A percentile compares a stretch with the other conserved stretches of the same genome.
Conservation (phyloP, 441 rosid genomes). For the Viola pubescens region DNA sequence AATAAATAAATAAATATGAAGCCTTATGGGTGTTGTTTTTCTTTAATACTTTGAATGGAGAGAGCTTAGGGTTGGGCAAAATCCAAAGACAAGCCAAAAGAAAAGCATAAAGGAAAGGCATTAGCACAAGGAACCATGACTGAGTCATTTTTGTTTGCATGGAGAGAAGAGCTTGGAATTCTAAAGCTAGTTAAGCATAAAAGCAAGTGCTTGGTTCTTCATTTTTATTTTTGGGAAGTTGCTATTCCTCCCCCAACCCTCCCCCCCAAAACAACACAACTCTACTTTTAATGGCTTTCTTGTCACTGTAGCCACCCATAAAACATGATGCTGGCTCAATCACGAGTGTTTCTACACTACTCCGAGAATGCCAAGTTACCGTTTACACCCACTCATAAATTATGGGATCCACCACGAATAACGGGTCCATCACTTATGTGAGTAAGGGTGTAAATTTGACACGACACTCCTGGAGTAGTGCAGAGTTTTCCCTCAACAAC, state of each 20-base stretch:
- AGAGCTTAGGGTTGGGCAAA: conserved; percentile 20
- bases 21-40: conserved; percentile 11
- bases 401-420: too few relatives aligned
- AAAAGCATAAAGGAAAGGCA: conserved; percentile 48
- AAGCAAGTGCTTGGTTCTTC: conserved; percentile 28
- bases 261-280: conserved; percentile 21
- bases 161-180: conserved; percentile 54
- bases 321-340: conserved; percentile 3
- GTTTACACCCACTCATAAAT: neutral
- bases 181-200: conserved; percentile 30
- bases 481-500: too few relatives aligned
- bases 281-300: conserved; percentile 44
- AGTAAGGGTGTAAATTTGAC: too few relatives aligned
- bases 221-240: conserved; percentile 11
- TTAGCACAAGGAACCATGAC: conserved; percentile 41
- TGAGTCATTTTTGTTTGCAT: conserved; percentile 22
- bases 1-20: conserved; percentile 10
- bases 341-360: too few relatives aligned
- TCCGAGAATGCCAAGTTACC: neutral
- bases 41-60: conserved; percentile 21
- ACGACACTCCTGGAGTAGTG: too few relatives aligned
- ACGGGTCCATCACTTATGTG: too few relatives aligned
- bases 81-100: conserved; percentile 25
- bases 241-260: conserved; percentile 20
- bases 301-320: neutral